Evolutionary conservation across 805 yeast genomes (phyloP), one percentile per base, ranked within the genome.

Genomic region (Metschnikowia koreensis): DNA sequence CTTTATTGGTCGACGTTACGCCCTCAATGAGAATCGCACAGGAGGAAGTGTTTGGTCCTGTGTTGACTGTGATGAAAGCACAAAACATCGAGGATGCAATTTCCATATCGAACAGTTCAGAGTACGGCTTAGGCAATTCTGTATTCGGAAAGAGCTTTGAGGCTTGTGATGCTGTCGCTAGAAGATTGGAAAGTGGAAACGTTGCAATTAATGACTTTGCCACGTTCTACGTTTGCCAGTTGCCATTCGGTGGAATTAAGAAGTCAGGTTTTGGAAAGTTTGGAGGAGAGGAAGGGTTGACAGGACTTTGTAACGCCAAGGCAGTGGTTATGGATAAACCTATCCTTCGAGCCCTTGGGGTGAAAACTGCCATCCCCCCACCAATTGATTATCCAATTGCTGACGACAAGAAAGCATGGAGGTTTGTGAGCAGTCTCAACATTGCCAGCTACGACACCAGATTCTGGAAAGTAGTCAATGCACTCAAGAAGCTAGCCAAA

Each of bases 121-220:
- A 83, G 47, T 94, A 84, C 68, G 99, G 97, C 0, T 80, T 94
- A 16, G 99, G 99, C 12, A 87, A 89, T 12, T 88, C 98, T 0
- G 87, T 94, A 0, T 94, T 92, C 69, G 96, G 97, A 28, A 73
- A 75, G 16, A 75, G 80, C 60, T 80, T 81, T 65, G 60, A 66
- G 7, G 80, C 78, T 47, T 80, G 91, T 52, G 81, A 83, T 61
- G 70, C 73, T 45, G 82, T 90, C 31, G 88, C 92, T 11, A 76
- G 83, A 59, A 66, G 71, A 8, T 69, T 94, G 59, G 78, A 83
- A 37, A 80, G 92, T 41, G 99, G 99, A 26, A 94, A 92, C 64
- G 96, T 94, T 44, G 97, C 99, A 8, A 89, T 94, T 55, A 94
- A 94, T 68, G 99, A 94, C 73, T 94, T 94, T 75, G 99, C 98